Conservation (phyloP, 2,329 filamentous ascomycete species). For the Epichloe sibirici region DNA sequence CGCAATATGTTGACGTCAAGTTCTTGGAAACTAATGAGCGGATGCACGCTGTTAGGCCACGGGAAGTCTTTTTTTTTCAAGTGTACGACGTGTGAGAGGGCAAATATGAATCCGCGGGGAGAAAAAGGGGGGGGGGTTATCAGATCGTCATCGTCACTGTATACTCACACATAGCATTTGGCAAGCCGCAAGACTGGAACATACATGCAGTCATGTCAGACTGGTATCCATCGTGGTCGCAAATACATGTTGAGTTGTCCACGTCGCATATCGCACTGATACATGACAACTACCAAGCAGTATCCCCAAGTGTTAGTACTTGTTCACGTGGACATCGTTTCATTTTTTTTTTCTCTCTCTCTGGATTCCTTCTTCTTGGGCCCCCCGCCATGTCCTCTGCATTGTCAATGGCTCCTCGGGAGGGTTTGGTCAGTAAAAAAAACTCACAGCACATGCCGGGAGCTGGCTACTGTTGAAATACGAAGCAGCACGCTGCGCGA, state of each 20-base stretch:
- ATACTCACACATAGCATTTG: constrained; percentile 2
- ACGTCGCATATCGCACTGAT: constrained; percentile 7
- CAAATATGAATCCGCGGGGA: no score
- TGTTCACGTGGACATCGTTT: no score
- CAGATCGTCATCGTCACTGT: neutral
- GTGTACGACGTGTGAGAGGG: no score
- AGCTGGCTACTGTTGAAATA: neutral
- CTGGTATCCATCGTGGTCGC: constrained; percentile 4
- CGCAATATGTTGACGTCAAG: constrained; percentile 11
- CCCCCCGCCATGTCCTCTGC: no score
- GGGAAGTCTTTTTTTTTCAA: no score
- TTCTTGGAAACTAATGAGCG: constrained; percentile 7
- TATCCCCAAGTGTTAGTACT: neutral
- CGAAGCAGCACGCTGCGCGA: neutral
- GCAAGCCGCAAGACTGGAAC: constrained; percentile 9
- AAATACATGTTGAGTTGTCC: constrained; percentile 9
- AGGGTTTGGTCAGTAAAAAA: neutral
- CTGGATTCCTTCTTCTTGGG: no score
- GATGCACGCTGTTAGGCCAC: no score
- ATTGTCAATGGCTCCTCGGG: neutral
- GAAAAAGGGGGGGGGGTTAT: neutral
- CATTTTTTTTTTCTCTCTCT: no score
- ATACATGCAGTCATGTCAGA: constrained; percentile 12
- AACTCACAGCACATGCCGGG: constrained; percentile 1
- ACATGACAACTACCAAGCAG: constrained; percentile 10